Conservation (phyloP, 768 basidiomycete species). For the Pleurotus tuoliensis region DNA sequence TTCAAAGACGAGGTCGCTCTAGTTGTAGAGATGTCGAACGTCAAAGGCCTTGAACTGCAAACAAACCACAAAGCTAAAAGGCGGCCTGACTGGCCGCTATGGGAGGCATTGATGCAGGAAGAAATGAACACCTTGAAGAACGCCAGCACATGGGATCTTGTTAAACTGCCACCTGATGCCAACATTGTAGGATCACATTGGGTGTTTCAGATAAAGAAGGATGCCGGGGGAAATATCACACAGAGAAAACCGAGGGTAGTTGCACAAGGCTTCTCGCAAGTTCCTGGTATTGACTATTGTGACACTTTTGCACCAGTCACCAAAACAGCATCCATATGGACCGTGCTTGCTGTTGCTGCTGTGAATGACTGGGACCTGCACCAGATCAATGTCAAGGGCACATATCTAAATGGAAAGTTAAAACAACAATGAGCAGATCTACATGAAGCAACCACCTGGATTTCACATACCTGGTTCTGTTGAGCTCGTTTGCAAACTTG, state of each 20-base stretch:
- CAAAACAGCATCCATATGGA: conserved; percentile 18
- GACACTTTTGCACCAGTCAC: conserved; percentile 28
- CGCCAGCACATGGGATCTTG: conserved; percentile 27
- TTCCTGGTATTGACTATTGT: conserved; percentile 34
- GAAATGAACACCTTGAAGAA: conserved; percentile 23
- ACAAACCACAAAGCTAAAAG: conserved; percentile 15
- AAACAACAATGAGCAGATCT: conserved; percentile 28
- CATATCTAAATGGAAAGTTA: conserved; percentile 37
- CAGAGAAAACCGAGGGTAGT: conserved; percentile 33
- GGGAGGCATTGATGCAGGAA: conserved; percentile 23
- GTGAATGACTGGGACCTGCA: conserved; percentile 26
- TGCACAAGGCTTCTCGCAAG: conserved; percentile 37
- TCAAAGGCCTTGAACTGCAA: conserved; percentile 23
- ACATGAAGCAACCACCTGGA: conserved; percentile 37
- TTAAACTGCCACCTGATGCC: conserved; percentile 17
- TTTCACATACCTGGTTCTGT: background rate
- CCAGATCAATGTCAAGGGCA: conserved; percentile 34
- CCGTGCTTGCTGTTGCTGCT: conserved; percentile 30
- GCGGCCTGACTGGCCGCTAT: conserved; percentile 21
- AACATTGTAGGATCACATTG: conserved; percentile 31
- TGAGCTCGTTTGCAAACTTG: conserved; percentile 8
- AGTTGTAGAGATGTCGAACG: conserved; percentile 20
- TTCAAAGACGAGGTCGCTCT: conserved; percentile 17
- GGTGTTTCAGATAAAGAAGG: conserved; percentile 32
- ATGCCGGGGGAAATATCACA: conserved; percentile 24